These are phyloP conservation scores for Arctium minus DNA, from an alignment of 129 eudicot species.

Conservation along the genomic window DNA sequence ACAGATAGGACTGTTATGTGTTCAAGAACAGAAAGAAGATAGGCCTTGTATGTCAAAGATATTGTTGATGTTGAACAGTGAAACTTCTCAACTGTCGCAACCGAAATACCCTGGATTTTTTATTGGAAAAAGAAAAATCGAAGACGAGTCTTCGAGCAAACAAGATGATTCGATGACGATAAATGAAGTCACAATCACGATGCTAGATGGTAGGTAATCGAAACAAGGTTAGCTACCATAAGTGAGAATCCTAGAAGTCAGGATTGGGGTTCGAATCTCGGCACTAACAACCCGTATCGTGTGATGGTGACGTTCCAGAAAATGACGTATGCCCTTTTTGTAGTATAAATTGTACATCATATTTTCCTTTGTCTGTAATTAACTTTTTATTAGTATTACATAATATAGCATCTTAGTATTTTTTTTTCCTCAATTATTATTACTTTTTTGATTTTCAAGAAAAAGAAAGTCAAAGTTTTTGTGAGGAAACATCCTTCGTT, in stretches of 20 bases:
- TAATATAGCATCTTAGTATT: no score
- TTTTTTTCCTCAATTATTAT: no score
- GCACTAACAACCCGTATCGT: no score
- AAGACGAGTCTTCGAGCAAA: slow-evolving; percentile 40
- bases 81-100: neutral
- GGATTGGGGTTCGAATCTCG: neutral
- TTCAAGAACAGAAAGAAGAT: slow-evolving; percentile 20
- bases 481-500: no score
- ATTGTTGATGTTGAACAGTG: slow-evolving; percentile 16
- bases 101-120: slow-evolving; percentile 30
- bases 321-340: no score
- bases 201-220: slow-evolving; percentile 48
- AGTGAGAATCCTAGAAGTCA: neutral
- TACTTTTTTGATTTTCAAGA: no score
- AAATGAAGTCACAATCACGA: slow-evolving; percentile 57
- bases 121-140: slow-evolving; percentile 39
- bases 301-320: no score
- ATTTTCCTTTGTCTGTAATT: no score
- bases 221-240: neutral
- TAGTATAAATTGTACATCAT: no score
- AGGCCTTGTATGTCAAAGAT: slow-evolving; percentile 33
- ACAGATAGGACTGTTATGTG: slow-evolving; percentile 36
- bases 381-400: no score
- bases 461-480: no score
- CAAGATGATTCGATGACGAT: slow-evolving; percentile 49